Conservation (phyloP, 2,329 filamentous ascomycete species). For the Dothideomycetes sp. region DNA sequence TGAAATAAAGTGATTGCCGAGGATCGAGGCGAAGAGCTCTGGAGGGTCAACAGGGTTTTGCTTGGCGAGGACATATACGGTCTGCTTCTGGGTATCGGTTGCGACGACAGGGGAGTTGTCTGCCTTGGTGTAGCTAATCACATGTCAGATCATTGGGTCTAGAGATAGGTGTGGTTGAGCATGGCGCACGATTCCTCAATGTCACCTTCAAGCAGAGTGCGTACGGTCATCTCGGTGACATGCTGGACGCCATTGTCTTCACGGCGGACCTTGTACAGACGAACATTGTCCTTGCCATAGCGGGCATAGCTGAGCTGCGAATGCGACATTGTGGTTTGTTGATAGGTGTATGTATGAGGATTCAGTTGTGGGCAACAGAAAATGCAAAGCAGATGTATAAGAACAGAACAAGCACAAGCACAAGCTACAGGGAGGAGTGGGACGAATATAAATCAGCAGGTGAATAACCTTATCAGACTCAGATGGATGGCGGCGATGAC, state of each 20-base stretch:
- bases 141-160: neutral
- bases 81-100: slow-evolving; percentile 98
- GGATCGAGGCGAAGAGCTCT: slow-evolving; percentile 77
- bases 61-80: slow-evolving; percentile 79
- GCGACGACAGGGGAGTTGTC: slow-evolving; percentile 95
- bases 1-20: slow-evolving; percentile 81
- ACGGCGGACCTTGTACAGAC: slow-evolving; percentile 86
- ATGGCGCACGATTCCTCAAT: slow-evolving; percentile 62
- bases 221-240: slow-evolving; percentile 90
- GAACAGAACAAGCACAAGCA: too few species aligned
- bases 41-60: slow-evolving; percentile 85
- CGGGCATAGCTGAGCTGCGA: slow-evolving; percentile 47
- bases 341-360: too few species aligned
- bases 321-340: slow-evolving; percentile 12
- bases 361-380: too few species aligned
- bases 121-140: slow-evolving; percentile 70
- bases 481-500: too few species aligned
- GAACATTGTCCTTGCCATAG: slow-evolving; percentile 96
- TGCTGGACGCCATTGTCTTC: slow-evolving; percentile 69
- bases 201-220: slow-evolving; percentile 83
- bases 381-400: too few species aligned
- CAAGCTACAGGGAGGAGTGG: too few species aligned
- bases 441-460: too few species aligned
- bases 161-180: slow-evolving; percentile 3
- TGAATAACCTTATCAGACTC: too few species aligned